Percentiles rank a stretch among this genome's conserved stretches.
These are phyloP conservation scores for Alternaria rosae DNA, from an alignment of 2,329 filamentous ascomycete species.

Conservation along the genomic window DNA sequence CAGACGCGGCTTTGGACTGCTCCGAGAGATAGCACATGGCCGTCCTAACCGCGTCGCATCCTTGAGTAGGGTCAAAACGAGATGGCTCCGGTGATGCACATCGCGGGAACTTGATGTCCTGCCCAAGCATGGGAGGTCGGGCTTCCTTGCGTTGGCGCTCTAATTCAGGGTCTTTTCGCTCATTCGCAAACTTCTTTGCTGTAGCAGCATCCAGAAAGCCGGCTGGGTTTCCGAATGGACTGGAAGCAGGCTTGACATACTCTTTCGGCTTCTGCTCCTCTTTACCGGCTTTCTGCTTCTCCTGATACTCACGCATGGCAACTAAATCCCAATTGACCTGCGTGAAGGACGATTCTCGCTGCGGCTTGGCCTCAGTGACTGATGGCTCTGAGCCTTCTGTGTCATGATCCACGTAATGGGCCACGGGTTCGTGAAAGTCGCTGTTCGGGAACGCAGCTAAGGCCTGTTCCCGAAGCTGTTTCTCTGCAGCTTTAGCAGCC, in stretches of 20 bases:
- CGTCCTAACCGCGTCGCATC: slow-evolving; percentile 57
- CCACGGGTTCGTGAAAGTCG: slow-evolving; percentile 72
- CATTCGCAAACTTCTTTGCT: slow-evolving; percentile 35
- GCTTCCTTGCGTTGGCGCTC: slow-evolving; percentile 65
- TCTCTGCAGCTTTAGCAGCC: slow-evolving; percentile 80
- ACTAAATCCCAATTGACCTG: slow-evolving; percentile 76
- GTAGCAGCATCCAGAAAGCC: slow-evolving; percentile 35
- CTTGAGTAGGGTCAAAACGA: slow-evolving; percentile 79
- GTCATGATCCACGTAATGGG: slow-evolving; percentile 74
- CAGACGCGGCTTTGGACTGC: slow-evolving; percentile 54
- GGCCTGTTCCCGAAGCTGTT: slow-evolving; percentile 78
- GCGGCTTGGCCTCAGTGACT: slow-evolving; percentile 23
- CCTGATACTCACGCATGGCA: slow-evolving; percentile 80
- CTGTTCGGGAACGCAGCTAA: slow-evolving; percentile 78
- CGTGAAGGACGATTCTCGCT: slow-evolving; percentile 70
- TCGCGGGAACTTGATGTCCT: slow-evolving; percentile 79
- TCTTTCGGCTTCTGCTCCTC: slow-evolving; percentile 31
- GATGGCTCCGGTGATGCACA: slow-evolving; percentile 86
- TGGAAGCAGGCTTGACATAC: slow-evolving; percentile 26
- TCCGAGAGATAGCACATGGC: slow-evolving; percentile 60
- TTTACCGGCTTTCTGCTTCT: slow-evolving; percentile 59
- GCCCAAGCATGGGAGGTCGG: slow-evolving; percentile 86
- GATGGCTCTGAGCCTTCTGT: slow-evolving; percentile 47
- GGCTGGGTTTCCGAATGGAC: slow-evolving; percentile 52
- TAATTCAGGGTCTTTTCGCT: slow-evolving; percentile 53